Evolutionary conservation across 371 early-diverging fungal genomes (phyloP).

Genomic region (Sporodiniella umbellata): DNA sequence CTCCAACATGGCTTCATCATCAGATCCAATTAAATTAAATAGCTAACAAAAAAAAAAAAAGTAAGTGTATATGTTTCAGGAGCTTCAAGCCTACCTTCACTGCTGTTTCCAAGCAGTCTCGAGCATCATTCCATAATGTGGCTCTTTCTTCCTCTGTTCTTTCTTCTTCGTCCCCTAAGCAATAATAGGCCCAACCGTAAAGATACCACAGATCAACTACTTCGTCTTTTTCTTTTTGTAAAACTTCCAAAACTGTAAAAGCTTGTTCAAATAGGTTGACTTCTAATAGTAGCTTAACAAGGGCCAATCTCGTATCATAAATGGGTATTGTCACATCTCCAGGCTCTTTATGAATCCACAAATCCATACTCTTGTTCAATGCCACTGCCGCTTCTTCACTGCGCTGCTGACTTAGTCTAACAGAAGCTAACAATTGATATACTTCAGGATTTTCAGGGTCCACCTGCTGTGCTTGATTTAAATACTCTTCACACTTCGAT

Average conservation of each 20-base stretch:
- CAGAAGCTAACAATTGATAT: slow-evolving; percentile 88
- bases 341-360: slow-evolving; percentile 72
- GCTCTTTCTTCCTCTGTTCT: slow-evolving; percentile 47
- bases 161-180: slow-evolving; percentile 68
- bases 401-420: slow-evolving; percentile 83
- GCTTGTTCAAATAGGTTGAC: slow-evolving; percentile 73
- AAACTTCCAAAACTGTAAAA: slow-evolving; percentile 72
- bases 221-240: slow-evolving; percentile 89
- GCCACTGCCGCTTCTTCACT: slow-evolving; percentile 78
- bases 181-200: slow-evolving; percentile 88
- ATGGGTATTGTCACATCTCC: slow-evolving; percentile 66
- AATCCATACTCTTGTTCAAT: slow-evolving; percentile 60
- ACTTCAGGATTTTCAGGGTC: slow-evolving; percentile 80
- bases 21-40: slow-evolving; percentile 52
- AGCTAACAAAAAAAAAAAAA: slow-evolving; percentile 40
- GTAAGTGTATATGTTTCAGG: background rate
- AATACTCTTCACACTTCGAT: slow-evolving; percentile 71
- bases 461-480: slow-evolving; percentile 63
- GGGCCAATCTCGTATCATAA: slow-evolving; percentile 77
- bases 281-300: slow-evolving; percentile 83
- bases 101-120: slow-evolving; percentile 73
- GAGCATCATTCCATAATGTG: slow-evolving; percentile 65
- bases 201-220: slow-evolving; percentile 91
- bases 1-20: slow-evolving; percentile 67
- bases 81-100: slow-evolving; percentile 61